Evolutionary conservation across 2,329 filamentous ascomycete species (phyloP).

Genomic region (Penicillium aurantiogriseum): DNA sequence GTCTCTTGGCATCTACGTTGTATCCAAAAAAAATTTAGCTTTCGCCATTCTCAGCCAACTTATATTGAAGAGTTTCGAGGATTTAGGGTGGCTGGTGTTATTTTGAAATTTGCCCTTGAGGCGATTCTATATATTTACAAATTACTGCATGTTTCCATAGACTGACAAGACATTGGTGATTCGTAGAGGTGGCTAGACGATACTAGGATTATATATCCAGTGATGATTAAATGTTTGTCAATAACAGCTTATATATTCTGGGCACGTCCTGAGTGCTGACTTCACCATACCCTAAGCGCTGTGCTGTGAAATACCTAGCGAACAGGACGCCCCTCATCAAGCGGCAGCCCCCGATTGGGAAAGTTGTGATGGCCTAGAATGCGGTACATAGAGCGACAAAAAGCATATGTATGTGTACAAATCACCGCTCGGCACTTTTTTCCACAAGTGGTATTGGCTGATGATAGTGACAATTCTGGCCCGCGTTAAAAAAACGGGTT

Average conservation of each 20-base stretch:
- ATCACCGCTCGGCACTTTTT: not conserved
- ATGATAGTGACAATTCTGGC: not conserved
- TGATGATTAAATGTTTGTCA: not conserved
- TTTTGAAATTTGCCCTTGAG: not conserved
- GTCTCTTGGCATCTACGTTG: no score
- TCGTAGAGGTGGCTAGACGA: not conserved
- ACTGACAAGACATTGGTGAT: not conserved
- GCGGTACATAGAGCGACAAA: not conserved
- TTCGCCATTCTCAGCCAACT: no score
- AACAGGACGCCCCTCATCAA: not conserved
- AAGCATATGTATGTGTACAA: not conserved
- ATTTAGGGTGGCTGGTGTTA: not conserved
- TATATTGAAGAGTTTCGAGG: not conserved
- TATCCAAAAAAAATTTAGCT: no score
- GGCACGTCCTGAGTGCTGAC: no score
- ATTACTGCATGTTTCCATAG: not conserved
- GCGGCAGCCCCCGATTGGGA: not conserved
- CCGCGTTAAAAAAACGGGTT: conserved; percentile 2
- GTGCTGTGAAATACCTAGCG: not conserved
- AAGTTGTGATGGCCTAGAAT: not conserved
- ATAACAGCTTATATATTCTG: not conserved
- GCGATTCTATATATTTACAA: not conserved
- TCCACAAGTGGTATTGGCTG: not conserved
- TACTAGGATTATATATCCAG: not conserved
- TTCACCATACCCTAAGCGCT: not conserved